These are phyloP conservation scores for Rhizoclosmatium sp. DNA, from an alignment of 192 early-diverging fungal genomes.

Conservation along the genomic window DNA sequence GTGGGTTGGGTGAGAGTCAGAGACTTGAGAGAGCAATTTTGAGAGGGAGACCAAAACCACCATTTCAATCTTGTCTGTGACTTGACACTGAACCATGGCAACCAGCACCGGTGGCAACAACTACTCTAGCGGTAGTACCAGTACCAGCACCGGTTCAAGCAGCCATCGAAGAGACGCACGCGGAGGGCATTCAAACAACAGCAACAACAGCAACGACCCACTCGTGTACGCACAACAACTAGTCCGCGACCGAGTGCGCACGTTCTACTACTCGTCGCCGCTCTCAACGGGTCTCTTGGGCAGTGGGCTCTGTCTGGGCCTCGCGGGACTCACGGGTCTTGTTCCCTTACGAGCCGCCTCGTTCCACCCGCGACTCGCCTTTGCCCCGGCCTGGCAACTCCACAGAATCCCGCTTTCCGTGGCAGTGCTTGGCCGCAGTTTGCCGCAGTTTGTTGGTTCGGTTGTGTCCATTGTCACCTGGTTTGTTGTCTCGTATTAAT, in stretches of 20 bases:
- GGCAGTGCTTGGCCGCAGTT: slow-evolving; percentile 25
- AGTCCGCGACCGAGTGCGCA: slow-evolving; percentile 23
- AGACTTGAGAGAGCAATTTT: not conserved
- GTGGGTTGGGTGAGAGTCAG: no score
- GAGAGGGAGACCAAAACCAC: not conserved
- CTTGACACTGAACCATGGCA: not conserved
- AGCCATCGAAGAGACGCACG: not conserved
- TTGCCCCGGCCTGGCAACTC: slow-evolving; percentile 25
- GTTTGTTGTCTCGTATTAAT: not conserved
- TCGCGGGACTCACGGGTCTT: slow-evolving; percentile 17
- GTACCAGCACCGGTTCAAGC: not conserved
- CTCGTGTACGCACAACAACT: slow-evolving; percentile 4
- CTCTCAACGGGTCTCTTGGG: slow-evolving; percentile 11
- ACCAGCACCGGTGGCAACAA: not conserved
- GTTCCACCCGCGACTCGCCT: slow-evolving; percentile 37
- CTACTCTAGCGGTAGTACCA: not conserved
- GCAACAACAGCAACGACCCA: not conserved
- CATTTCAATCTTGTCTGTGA: not conserved
- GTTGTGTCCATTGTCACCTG: not conserved
- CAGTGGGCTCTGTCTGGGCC: not conserved
- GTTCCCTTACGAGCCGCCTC: slow-evolving; percentile 5
- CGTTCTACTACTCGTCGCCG: slow-evolving; percentile 8
- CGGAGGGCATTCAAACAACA: not conserved
- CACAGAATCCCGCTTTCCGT: slow-evolving; percentile 23
- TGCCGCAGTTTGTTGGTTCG: slow-evolving; percentile 28